Base-by-base conservation (phyloP, 1,139 yeast species). In the Taiozyma onychis region DNA sequence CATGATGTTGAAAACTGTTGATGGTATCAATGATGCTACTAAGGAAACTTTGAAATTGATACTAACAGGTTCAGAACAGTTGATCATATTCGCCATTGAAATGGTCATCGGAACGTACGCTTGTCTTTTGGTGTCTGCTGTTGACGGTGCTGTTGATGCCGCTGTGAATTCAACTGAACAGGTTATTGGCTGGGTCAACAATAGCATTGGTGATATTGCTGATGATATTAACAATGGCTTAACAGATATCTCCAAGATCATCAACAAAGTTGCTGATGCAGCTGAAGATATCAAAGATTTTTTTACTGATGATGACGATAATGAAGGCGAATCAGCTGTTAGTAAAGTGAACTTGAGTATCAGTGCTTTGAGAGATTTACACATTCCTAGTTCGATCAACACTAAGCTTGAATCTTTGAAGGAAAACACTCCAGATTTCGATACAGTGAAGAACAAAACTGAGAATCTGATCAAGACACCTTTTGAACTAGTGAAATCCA, bases 71-170 rank as follows among this genome's bases (percentile, higher is more conserved):
- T 70, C 84, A 14, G 84, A 87, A 57, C 74, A 77, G 44, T 57
- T 90, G 39, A 65, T 88, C 0, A 61, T 80, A 11, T 90, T 93
- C 62, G 72, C 81, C 26, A 68, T 93, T 18, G 90, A 88, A 43
- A 61, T 91, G 55, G 77, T 86, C 48, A 68, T 90, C 9, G 98
- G 97, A 0, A 91, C 98, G 0, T 88, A 87, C 66, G 83, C 88
- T 0, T 93, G 99, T 67, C 71, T 93, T 26, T 66, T 89, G 8
- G 81, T 87, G 0, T 84, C 95, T 6, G 78, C 91, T 0, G 71
- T 90, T 9, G 82, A 80, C 57, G 88, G 93, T 2, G 76, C 88
- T 0, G 85, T 85, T 1, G 82, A 81, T 55, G 80, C 82, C 42
- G 95, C 95, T 0, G 66, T 86, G 2, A 88, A 88, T 62, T 79